These are phyloP conservation scores for Globisporangium sylvaticum DNA, from an alignment of 352 stramenopile genomes.

Conservation along the genomic window DNA sequence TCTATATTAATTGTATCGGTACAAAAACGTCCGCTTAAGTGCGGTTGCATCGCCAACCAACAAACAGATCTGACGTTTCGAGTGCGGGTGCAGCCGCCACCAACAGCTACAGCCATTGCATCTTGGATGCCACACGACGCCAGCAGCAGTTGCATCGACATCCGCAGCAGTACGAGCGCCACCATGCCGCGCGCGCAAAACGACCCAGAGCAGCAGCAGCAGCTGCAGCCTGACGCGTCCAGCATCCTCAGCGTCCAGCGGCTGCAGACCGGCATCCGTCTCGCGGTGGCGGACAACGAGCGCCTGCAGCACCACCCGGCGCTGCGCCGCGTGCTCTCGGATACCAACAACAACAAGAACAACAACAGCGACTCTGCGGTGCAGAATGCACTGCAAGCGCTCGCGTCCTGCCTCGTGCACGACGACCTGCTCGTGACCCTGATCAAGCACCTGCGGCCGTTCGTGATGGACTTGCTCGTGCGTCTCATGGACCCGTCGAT, in stretches of 20 bases:
- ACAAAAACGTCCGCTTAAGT: neutral
- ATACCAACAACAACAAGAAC: constrained; percentile 10
- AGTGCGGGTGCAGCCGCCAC: neutral
- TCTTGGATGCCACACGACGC: neutral
- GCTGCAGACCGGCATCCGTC: constrained; percentile 22
- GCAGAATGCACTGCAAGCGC: constrained; percentile 39
- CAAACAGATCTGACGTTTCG: constrained; percentile 15
- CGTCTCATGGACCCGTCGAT: constrained; percentile 52
- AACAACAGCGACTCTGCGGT: constrained; percentile 18
- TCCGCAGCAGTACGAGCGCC: neutral
- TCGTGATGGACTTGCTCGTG: constrained; percentile 64
- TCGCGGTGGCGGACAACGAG: constrained; percentile 19
- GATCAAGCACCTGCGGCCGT: constrained; percentile 62
- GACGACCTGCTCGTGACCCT: constrained; percentile 39
- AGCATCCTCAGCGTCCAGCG: constrained; percentile 29
- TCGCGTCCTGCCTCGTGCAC: constrained; percentile 53
- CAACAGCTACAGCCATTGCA: constrained; percentile 4
- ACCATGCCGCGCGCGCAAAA: constrained; percentile 3
- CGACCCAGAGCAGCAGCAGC: constrained; percentile 8
- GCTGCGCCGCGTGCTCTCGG: constrained; percentile 24
- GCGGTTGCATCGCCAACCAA: constrained; percentile 1
- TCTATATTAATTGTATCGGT: constrained; percentile 8
- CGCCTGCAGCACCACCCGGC: constrained; percentile 37
- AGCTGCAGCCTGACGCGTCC: constrained; percentile 9
- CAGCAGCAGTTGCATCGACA: neutral